These are phyloP conservation scores for Amanita subjunquillea DNA, from an alignment of 768 basidiomycete species.

Conservation along the genomic window DNA sequence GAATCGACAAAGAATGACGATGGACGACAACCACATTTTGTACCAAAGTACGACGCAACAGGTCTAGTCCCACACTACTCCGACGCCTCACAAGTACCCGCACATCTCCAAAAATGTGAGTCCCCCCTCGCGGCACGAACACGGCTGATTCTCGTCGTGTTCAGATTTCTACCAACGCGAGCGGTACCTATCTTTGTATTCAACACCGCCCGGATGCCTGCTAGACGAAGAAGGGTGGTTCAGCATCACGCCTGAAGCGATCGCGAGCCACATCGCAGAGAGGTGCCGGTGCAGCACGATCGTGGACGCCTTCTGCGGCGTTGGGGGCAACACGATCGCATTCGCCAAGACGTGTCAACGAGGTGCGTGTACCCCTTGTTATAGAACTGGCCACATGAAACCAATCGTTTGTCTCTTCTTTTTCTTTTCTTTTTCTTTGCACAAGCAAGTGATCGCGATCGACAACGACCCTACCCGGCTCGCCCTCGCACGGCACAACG, in stretches of 20 bases:
- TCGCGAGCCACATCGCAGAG: constrained; percentile 91
- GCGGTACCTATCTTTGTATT: constrained; percentile 73
- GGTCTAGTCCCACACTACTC: constrained; percentile 67
- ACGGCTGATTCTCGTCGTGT: too few relatives aligned
- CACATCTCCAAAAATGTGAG: constrained; percentile 77
- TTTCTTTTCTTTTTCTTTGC: not conserved
- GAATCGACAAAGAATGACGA: not conserved
- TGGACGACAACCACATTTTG: constrained; percentile 13
- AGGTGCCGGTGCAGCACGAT: constrained; percentile 79
- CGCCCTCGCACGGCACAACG: constrained; percentile 88
- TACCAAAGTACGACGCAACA: constrained; percentile 52
- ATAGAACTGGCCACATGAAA: not conserved
- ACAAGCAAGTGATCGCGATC: constrained; percentile 77
- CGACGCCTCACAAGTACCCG: constrained; percentile 57
- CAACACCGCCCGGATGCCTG: constrained; percentile 61
- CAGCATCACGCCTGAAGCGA: constrained; percentile 86
- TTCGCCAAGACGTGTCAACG: constrained; percentile 94
- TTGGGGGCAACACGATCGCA: constrained; percentile 95
- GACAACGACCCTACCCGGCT: constrained; percentile 82
- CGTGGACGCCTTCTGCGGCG: constrained; percentile 94
- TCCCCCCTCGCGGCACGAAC: constrained; percentile 3
- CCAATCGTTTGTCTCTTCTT: not conserved
- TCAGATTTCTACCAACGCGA: constrained; percentile 82
- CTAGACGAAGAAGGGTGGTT: constrained; percentile 98
- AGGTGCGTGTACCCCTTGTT: constrained; percentile 39